Base-by-base conservation (phyloP, 1,139 yeast genomes). In the Petasospora rhodanensis region DNA sequence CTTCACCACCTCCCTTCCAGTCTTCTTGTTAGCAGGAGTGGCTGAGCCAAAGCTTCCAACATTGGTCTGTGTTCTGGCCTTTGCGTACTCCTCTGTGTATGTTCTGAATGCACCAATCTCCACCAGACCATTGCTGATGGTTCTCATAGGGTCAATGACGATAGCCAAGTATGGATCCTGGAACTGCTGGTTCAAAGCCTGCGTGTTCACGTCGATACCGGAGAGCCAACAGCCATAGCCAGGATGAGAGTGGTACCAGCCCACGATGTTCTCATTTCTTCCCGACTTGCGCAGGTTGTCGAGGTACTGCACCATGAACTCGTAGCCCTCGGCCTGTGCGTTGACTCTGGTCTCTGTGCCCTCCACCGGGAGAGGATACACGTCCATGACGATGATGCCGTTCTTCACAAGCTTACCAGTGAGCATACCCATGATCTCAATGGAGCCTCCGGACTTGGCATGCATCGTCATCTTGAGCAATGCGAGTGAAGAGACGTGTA, bases 161-260 rank as follows among this genome's bases (percentile, higher is more conserved):
- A 87, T 67, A 0, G 96, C 96, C 43, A 87, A 63, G 54, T 85
- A 87, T 1, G 96, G 96, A 52, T 87, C 96, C 55, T 87, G 96
- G 54, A 78, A 86, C 40, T 72, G 75, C 57, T 87, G 96, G 53
- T 89, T 87, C 56, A 89, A 62, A 38, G 73, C 66, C 55, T 91
- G 96, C 0, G 96, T 87, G 35, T 83, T 78, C 19, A 87, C 93
- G 59, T 87, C 96, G 31, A 87, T 86, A 13, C 91, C 93, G 42
- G 91, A 79, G 26, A 87, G 61, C 95, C 96, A 83, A 55, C 96
- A 84, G 25, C 96, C 97, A 57, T 87, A 91, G 0, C 96, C 96
- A 0, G 97, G 97, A 58, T 91, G 98, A 3, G 96, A 87, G 59
- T 91, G 95, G 59, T 89, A 84, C 95, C 94, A 84, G 7, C 96